phyloP scores from a whole-genome alignment of 2,329 filamentous ascomycete species.

The Chaetomium sp. region DNA sequence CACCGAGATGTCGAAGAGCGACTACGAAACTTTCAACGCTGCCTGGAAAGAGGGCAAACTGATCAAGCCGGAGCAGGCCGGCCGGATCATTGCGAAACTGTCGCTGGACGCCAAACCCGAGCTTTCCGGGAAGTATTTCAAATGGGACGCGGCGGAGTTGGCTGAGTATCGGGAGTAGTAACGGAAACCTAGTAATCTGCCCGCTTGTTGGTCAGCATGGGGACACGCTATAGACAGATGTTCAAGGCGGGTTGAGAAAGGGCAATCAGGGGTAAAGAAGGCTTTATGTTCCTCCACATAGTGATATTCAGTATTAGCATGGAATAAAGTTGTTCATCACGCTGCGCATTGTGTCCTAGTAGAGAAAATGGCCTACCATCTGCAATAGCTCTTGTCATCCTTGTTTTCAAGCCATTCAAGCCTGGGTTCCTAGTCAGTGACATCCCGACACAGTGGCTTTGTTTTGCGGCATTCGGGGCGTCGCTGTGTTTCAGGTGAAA shows the following conservation, averaged over 20 bases:
- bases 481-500: conserved; percentile 29
- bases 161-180: conserved; percentile 53
- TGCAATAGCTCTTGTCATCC: conserved; percentile 51
- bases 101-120: conserved; percentile 64
- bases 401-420: not conserved
- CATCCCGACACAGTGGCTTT: not conserved
- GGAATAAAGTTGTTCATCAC: conserved; percentile 73
- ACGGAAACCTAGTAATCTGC: conserved; percentile 24
- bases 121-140: conserved; percentile 76
- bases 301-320: conserved; percentile 71
- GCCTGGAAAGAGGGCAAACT: conserved; percentile 72
- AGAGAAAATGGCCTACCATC: conserved; percentile 34
- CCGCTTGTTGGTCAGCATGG: conserved; percentile 32
- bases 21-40: conserved; percentile 68
- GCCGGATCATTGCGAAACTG: conserved; percentile 80
- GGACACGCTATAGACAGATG: conserved; percentile 29
- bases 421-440: conserved; percentile 7
- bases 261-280: conserved; percentile 78
- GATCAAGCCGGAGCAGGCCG: conserved; percentile 80
- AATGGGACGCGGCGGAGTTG: conserved; percentile 59
- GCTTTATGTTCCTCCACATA: conserved; percentile 66
- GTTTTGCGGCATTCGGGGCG: not conserved
- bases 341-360: conserved; percentile 16
- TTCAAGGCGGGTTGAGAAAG: conserved; percentile 40
- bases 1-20: conserved; percentile 53